Base-by-base conservation (phyloP, 2,329 filamentous ascomycete species). In the Dactylellina haptotyla region DNA sequence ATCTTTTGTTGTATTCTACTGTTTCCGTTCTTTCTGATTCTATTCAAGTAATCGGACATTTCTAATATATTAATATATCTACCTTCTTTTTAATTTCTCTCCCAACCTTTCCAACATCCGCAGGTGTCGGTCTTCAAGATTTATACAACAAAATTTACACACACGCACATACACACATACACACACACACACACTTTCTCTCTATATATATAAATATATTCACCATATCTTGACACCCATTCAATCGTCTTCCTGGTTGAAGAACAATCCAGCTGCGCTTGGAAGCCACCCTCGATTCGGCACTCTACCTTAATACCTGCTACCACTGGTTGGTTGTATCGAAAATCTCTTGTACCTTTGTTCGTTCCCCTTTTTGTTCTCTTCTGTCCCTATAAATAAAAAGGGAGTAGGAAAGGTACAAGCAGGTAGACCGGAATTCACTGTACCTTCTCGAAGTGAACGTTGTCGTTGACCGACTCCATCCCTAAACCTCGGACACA, bases 41-140 rank as follows among this genome's bases (percentile, higher is more conserved):
- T 51, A 53, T 75, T 63, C 58, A n/a, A 46, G 53, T 37, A 61
- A 63, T 75, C 61, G 70, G 43, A 48, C 62, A 65, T 56, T 45
- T 61, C 58, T 45, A 48, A 53, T 10, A 58, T 34, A 63, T 71
- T 16, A 50, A 32, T 51, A 16, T 46, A 30, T 28, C 50, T 45
- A 37, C 50, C 28, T 26, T 18, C 37, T 51, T 39, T n/a, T 61
- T 65, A 46, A 46, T 53, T 54, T 41, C 32, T 56, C 20, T 20
- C 16, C 6, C 32, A 6, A 34, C 32, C 14, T 14, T 34, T 6
- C 6, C 32, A 34, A 20, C 39, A 54, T 39, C 51, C n/a, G 18
- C 51, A 12, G n/a, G 9, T 28, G 45, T 43, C 32, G 18, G 51
- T 28, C 20, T 34, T 57, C 23, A 39, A 59, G 6, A 34, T 34